These are phyloP conservation scores for Monosporascus sp. DNA, from an alignment of 2,329 filamentous ascomycete genomes.

Conservation along the genomic window DNA sequence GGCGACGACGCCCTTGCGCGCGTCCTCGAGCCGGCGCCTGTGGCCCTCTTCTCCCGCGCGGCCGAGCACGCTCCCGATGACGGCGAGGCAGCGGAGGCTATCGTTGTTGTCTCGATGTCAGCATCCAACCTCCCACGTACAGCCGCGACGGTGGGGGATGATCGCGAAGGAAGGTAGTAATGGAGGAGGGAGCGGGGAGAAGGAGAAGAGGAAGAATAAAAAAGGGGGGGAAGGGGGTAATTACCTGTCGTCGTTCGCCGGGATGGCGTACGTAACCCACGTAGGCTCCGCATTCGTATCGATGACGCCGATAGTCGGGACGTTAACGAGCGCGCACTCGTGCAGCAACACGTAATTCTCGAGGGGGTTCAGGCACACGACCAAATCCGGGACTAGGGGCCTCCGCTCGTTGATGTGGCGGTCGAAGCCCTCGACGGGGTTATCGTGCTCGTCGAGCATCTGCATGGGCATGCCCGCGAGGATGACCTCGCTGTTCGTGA, in stretches of 20 bases:
- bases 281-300: conserved; percentile 91
- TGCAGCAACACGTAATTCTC: conserved; percentile 89
- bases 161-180: neutral
- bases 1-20: conserved; percentile 55
- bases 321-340: conserved; percentile 81
- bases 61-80: conserved; percentile 82
- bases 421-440: conserved; percentile 55
- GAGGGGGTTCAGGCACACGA: conserved; percentile 85
- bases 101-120: conserved; percentile 14
- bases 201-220: neutral
- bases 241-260: conserved; percentile 91
- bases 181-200: neutral
- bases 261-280: conserved; percentile 94
- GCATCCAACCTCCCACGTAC: conserved; percentile 1
- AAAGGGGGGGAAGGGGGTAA: too few species aligned
- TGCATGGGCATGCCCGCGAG: conserved; percentile 64
- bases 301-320: conserved; percentile 91
- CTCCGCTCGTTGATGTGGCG: conserved; percentile 57
- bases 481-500: conserved; percentile 91
- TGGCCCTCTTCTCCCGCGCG: conserved; percentile 78
- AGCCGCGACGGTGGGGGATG: neutral
- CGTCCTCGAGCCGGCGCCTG: conserved; percentile 57
- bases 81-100: conserved; percentile 73
- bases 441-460: conserved; percentile 73
- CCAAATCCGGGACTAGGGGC: conserved; percentile 78